Evolutionary conservation across 768 basidiomycete genomes (phyloP), one percentile per base, ranked within the genome.

Genomic region (Pisolithus microcarpus): DNA sequence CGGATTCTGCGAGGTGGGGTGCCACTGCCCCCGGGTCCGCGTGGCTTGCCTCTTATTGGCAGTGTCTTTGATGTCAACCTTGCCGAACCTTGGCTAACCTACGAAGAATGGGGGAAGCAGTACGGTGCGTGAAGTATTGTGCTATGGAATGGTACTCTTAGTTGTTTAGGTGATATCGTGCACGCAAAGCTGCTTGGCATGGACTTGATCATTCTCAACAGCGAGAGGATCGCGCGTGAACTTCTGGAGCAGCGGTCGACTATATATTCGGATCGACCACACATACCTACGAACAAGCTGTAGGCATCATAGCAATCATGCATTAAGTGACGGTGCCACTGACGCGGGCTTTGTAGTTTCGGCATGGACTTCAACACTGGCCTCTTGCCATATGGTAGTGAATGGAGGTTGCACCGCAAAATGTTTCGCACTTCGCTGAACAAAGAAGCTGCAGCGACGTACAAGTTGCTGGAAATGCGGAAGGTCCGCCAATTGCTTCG

Each of bases 361-460:
- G 65, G 65, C 16, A 53, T 67, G 52, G 56, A 67, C 42, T 70
- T 70, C 36, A 57, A 52, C 45, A 60, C 62, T 31, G 58, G 49
- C 1, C 49, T 67, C 38, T 50, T 70, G 34, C 58, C 57, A 10
- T 68, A 69, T n/a, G 65, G 69, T 19, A 43, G 52, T 42, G 18
- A 23, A 24, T 70, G 66, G 69, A 56, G 58, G 30, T 54, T 53
- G 5, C 69, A 70, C 30, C 66, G 68, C 21, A 68, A 56, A 42
- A 30, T 66, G 49, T 61, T 49, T 46, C 59, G 61, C 15, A 4
- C 23, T 16, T 43, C 47, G 3, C 44, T 70, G 43, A 61, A 50
- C 55, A 60, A 56, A 48, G 49, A 58, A 4, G 34, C 47, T 2
- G 30, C 24, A 2, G 30, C 2, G 36, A 48, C 43, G 16, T 69